Evolutionary conservation across 345 rosid species (phyloP).

Genomic region (Capsella bursapastoris): DNA sequence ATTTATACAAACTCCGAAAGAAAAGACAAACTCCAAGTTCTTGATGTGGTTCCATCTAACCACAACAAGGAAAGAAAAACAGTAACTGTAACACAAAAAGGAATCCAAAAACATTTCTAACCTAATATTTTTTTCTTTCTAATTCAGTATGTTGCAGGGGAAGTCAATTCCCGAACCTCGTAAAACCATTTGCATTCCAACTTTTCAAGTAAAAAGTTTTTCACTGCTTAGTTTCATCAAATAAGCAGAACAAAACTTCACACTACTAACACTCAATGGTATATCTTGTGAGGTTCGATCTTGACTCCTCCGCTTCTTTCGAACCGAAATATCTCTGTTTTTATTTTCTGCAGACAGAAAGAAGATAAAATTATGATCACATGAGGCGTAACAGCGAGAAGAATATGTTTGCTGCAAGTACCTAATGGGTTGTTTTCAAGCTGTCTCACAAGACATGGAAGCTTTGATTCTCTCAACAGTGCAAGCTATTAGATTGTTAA

Average conservation of each 20-base stretch:
- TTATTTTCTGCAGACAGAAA: constrained; percentile 37
- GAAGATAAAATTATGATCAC: neutral
- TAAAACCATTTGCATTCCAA: constrained; percentile 41
- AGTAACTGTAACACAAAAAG: constrained; percentile 27
- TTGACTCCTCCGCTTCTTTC: constrained; percentile 64
- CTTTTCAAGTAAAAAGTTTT: constrained; percentile 29
- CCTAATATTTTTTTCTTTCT: neutral
- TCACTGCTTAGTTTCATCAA: constrained; percentile 41
- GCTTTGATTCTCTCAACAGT: constrained; percentile 95
- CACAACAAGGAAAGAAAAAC: constrained; percentile 26
- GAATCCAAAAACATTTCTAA: constrained; percentile 11
- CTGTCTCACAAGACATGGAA: constrained; percentile 65
- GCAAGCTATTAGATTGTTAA: constrained; percentile 88
- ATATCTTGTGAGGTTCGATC: constrained; percentile 84
- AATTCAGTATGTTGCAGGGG: constrained; percentile 31
- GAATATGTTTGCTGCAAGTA: constrained; percentile 11
- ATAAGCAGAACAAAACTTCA: constrained; percentile 44
- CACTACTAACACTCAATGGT: constrained; percentile 42
- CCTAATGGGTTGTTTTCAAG: constrained; percentile 40
- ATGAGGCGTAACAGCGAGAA: neutral
- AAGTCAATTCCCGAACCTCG: constrained; percentile 99
- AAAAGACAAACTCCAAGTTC: constrained; percentile 18
- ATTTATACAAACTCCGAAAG: constrained; percentile 11
- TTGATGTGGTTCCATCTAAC: constrained; percentile 22
- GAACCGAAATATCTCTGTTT: constrained; percentile 38